Conservation (phyloP, 1,284 basidiomycete species). For the Vanrija humicola region DNA sequence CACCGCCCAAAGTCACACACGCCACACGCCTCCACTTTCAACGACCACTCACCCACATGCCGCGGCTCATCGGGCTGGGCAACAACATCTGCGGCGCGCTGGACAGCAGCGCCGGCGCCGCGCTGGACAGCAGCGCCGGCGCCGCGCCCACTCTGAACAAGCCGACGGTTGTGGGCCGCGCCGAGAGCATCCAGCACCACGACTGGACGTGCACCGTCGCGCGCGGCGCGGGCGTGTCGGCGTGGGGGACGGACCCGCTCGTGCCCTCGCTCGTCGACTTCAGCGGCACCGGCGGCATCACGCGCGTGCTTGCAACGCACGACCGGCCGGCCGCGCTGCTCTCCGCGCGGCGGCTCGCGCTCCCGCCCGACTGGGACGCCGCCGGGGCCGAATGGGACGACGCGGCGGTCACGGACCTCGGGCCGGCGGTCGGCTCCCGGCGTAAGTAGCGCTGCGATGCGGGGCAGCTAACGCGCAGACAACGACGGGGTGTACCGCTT, state of each 20-base stretch:
- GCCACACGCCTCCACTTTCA: too few species aligned
- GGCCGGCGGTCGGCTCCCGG: background rate
- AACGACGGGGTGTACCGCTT: background rate
- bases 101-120: background rate
- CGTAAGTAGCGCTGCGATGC: background rate
- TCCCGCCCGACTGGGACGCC: background rate
- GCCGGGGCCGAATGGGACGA: constrained; percentile 15
- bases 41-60: background rate
- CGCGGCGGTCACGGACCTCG: constrained; percentile 19
- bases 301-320: background rate
- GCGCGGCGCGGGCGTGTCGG: background rate
- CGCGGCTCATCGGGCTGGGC: background rate
- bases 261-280: too few species aligned
- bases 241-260: background rate
- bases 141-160: background rate
- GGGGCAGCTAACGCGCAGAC: background rate
- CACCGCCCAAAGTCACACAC: too few species aligned
- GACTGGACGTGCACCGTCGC: background rate
- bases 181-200: background rate
- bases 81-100: background rate
- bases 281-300: too few species aligned
- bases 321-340: background rate
- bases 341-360: background rate
- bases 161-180: background rate
- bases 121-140: background rate